A percentile compares a stretch with the other conserved stretches of the same genome.
These are phyloP conservation scores for Botrytis cinerea DNA, from an alignment of 2,329 filamentous ascomycete species.

Conservation along the genomic window DNA sequence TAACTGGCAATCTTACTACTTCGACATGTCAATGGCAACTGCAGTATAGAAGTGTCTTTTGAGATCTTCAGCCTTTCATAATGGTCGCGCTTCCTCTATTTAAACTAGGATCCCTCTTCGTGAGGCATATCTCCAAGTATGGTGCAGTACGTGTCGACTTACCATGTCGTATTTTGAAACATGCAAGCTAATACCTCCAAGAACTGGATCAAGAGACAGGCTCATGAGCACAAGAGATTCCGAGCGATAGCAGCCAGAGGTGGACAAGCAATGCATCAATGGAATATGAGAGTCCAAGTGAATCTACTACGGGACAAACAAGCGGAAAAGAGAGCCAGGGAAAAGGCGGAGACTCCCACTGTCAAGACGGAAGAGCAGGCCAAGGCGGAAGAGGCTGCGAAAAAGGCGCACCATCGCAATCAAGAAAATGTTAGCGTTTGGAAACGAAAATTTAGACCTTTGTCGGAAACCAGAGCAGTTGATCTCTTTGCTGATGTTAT, in stretches of 20 bases:
- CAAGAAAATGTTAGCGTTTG: constrained; percentile 54
- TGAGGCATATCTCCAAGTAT: constrained; percentile 69
- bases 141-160: constrained; percentile 56
- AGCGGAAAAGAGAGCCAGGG: constrained; percentile 59
- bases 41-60: neutral
- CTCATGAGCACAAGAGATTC: constrained; percentile 64
- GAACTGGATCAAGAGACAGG: constrained; percentile 67
- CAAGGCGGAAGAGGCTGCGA: constrained; percentile 54
- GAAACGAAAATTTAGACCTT: constrained; percentile 61
- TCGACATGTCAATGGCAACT: neutral
- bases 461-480: constrained; percentile 66
- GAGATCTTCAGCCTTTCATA: constrained; percentile 17
- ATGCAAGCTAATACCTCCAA: constrained; percentile 40
- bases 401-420: constrained; percentile 39
- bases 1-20: neutral
- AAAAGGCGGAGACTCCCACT: constrained; percentile 63
- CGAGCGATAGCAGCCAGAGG: constrained; percentile 61
- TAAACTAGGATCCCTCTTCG: constrained; percentile 65
- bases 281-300: constrained; percentile 66
- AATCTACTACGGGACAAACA: constrained; percentile 58
- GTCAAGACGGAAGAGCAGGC: constrained; percentile 64
- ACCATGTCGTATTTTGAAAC: neutral
- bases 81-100: constrained; percentile 70
- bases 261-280: constrained; percentile 64
- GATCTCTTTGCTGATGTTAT: constrained; percentile 67